A percentile compares a stretch with the other conserved stretches of the same genome.
Evolutionary conservation across 768 basidiomycete species (phyloP).

Genomic region (Psilocybe tampanensis): DNA sequence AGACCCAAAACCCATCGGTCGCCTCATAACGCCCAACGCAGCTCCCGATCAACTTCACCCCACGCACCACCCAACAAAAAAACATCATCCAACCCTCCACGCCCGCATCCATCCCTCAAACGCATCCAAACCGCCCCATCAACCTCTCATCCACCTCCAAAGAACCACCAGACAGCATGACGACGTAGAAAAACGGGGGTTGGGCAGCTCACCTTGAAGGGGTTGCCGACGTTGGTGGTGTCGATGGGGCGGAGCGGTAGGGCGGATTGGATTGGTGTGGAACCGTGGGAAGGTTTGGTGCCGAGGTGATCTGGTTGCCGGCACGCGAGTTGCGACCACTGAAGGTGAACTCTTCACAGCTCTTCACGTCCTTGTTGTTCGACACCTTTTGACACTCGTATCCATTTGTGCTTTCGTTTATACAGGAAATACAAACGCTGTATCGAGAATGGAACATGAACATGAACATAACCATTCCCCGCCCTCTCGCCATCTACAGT

Average conservation of each 20-base stretch:
- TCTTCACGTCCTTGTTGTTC: no score
- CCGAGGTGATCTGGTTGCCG: background rate
- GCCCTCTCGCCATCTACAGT: no score
- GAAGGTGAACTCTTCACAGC: background rate
- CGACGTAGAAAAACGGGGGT: conserved; percentile 7
- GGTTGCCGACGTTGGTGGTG: conserved; percentile 22
- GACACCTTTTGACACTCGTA: no score
- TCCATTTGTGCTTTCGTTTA: no score
- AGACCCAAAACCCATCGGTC: background rate
- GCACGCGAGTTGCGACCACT: background rate
- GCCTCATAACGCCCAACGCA: background rate
- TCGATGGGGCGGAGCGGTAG: conserved; percentile 8
- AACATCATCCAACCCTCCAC: conserved; percentile 18
- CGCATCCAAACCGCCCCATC: conserved; percentile 3
- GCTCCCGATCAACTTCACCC: background rate
- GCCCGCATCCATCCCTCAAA: conserved; percentile 21
- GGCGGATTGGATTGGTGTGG: background rate
- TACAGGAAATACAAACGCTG: no score
- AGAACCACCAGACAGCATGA: background rate
- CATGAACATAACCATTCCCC: no score
- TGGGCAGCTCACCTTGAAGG: conserved; percentile 29
- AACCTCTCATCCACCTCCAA: conserved; percentile 4
- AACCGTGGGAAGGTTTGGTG: background rate
- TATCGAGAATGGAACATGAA: no score
- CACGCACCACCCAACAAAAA: no score